phyloP scores from a whole-genome alignment of 768 basidiomycete species.

The Lentinula boryana region DNA sequence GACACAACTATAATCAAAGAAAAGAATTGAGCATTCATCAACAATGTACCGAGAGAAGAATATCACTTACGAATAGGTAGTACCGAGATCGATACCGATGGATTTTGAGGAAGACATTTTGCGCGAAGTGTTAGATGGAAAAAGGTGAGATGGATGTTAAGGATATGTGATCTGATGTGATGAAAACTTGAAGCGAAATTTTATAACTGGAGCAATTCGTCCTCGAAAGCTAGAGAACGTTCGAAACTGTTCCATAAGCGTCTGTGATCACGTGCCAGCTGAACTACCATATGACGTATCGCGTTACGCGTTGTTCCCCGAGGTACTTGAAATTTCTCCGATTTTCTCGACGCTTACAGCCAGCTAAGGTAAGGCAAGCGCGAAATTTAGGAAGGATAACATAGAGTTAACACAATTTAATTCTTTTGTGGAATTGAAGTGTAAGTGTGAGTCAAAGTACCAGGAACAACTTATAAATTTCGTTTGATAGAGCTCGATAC shows the following conservation, averaged over 20 bases:
- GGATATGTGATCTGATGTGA: neutral
- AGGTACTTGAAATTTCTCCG: neutral
- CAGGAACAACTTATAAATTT: too few relatives aligned
- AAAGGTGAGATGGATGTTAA: neutral
- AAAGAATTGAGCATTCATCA: neutral
- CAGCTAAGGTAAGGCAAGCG: too few relatives aligned
- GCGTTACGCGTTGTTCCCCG: neutral
- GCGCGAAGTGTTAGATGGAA: neutral
- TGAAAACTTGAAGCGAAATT: neutral
- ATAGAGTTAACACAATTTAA: too few relatives aligned
- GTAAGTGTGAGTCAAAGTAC: too few relatives aligned
- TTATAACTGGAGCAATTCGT: neutral
- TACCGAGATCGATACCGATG: constrained; percentile 71
- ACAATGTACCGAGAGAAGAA: constrained; percentile 42
- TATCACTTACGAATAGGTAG: constrained; percentile 46
- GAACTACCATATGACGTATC: neutral
- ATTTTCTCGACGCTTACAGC: too few relatives aligned
- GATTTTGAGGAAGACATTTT: constrained; percentile 11
- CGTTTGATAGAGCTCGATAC: neutral
- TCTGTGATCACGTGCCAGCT: neutral
- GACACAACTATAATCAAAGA: neutral
- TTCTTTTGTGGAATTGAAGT: too few relatives aligned
- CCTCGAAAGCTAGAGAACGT: neutral
- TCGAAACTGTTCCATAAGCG: neutral
- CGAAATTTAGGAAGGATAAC: too few relatives aligned